A percentile compares a stretch with the other conserved stretches of the same genome.
Conservation (phyloP, 2,329 filamentous ascomycete species). For the Thelonectria olida region DNA sequence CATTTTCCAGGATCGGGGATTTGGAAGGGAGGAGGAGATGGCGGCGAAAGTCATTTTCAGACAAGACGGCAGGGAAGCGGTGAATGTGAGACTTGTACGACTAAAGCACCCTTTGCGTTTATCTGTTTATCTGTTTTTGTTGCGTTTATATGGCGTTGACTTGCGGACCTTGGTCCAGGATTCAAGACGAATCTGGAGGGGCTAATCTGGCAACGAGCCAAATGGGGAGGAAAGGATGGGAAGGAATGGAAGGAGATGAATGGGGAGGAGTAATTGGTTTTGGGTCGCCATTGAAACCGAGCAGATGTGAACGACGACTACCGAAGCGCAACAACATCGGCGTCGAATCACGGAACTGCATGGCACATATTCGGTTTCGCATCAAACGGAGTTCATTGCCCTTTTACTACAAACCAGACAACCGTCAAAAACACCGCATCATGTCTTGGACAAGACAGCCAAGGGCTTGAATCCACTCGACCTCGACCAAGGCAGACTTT, state of each 20-base stretch:
- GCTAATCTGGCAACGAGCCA: slow-evolving; percentile 15
- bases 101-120: slow-evolving; percentile 38
- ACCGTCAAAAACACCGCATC: slow-evolving; percentile 30
- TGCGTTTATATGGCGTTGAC: slow-evolving; percentile 25
- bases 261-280: slow-evolving; percentile 38
- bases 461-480: slow-evolving; percentile 42
- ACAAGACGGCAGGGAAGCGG: slow-evolving; percentile 28
- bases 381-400: slow-evolving; percentile 42
- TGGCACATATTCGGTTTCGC: slow-evolving; percentile 34
- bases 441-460: slow-evolving; percentile 39
- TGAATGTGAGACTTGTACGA: slow-evolving; percentile 44
- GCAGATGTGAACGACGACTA: slow-evolving; percentile 32
- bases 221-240: slow-evolving; percentile 15
- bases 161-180: slow-evolving; percentile 13
- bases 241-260: slow-evolving; percentile 22
- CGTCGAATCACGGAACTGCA: slow-evolving; percentile 28
- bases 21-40: slow-evolving; percentile 39
- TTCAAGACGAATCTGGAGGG: slow-evolving; percentile 18
- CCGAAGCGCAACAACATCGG: slow-evolving; percentile 28
- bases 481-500: slow-evolving; percentile 43
- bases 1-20: slow-evolving; percentile 52
- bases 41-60: slow-evolving; percentile 38
- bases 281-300: slow-evolving; percentile 38
- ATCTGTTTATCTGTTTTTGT: slow-evolving; percentile 31
- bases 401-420: slow-evolving; percentile 32